Base-by-base conservation (phyloP, 2,329 filamentous ascomycete species). In the Fusarium sacchari region DNA sequence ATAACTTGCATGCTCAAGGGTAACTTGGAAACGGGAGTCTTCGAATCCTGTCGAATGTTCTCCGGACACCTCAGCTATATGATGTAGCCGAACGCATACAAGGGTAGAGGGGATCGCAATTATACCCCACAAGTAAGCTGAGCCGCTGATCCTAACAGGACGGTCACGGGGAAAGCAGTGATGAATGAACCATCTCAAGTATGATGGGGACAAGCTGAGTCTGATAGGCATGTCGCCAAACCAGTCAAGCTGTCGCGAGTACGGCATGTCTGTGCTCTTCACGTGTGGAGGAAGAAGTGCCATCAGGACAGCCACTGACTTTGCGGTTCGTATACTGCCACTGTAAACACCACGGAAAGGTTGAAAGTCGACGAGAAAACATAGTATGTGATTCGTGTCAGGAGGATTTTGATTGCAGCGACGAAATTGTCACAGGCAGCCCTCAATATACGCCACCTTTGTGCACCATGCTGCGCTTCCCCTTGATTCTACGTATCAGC, bases 11-110 rank as follows among this genome's bases (percentile, higher is more conserved):
- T 52, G 34, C 43, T 20, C 15, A 26, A 30, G 13, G 28, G 26
- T 30, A 56, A 69, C 50, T 28, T 20, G 30, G 26, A 42, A 50
- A 57, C 20, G 44, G 26, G 56, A 50, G 43, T 24, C 26, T 39
- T 24, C 15, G 49, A 56, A 67, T 32, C 39, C 59, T 55, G 26
- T 46, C 44, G 37, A 64, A 69, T 44, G 22, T 57, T 69, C 39
- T 49, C 22, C 36, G 24, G 15, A 17, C 30, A 52, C 17, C 30
- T 52, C n/a, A 36, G 47, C 11, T 7, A 66, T 15, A 42, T n/a
- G 39, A n/a, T 43, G 37, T 30, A 26, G 14, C 22, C n/a, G n/a
- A 53, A 44, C 34, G 26, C 50, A 28, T 40, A n/a, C 50, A 43
- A 52, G 36, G 32, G 47, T 17, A n/a, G 34, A 44, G 60, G 36